Conservation (phyloP, 768 basidiomycete genomes). For the Heimioporus sp. region DNA sequence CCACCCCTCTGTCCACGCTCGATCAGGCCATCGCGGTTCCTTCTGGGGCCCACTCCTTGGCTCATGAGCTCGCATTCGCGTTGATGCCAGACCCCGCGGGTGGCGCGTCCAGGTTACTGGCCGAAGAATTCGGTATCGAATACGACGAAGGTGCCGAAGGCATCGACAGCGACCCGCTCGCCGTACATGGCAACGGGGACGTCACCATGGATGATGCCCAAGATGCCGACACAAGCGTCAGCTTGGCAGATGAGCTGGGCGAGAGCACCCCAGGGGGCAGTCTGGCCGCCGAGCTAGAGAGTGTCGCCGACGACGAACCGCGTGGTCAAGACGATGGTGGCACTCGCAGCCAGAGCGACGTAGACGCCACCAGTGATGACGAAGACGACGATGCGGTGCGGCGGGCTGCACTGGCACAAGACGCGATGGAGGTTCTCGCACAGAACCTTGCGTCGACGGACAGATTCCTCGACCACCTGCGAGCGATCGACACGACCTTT, state of each 20-base stretch:
- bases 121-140: conserved; percentile 88
- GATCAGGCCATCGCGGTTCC: conserved; percentile 30
- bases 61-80: conserved; percentile 84
- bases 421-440: conserved; percentile 72
- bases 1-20: conserved; percentile 30
- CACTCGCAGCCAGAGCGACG: conserved; percentile 10
- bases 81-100: conserved; percentile 84
- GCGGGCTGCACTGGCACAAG: conserved; percentile 34
- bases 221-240: conserved; percentile 28
- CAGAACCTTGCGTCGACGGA: conserved; percentile 76
- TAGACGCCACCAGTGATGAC: conserved; percentile 19
- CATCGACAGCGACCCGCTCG: conserved; percentile 45
- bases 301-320: conserved; percentile 17
- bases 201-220: conserved; percentile 29
- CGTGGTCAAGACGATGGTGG: conserved; percentile 10
- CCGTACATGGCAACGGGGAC: conserved; percentile 25
- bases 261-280: conserved; percentile 15
- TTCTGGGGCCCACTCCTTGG: conserved; percentile 58
- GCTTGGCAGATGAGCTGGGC: conserved; percentile 45
- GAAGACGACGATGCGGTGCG: conserved; percentile 28
- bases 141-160: conserved; percentile 87
- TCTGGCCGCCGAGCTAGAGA: conserved; percentile 25
- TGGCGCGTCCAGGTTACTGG: conserved; percentile 67
- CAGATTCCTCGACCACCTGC: conserved; percentile 70
- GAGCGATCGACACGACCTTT: conserved; percentile 55